Evolutionary conservation across 495 filamentous ascomycete genomes (phyloP).

Genomic region (Podospora conica): DNA sequence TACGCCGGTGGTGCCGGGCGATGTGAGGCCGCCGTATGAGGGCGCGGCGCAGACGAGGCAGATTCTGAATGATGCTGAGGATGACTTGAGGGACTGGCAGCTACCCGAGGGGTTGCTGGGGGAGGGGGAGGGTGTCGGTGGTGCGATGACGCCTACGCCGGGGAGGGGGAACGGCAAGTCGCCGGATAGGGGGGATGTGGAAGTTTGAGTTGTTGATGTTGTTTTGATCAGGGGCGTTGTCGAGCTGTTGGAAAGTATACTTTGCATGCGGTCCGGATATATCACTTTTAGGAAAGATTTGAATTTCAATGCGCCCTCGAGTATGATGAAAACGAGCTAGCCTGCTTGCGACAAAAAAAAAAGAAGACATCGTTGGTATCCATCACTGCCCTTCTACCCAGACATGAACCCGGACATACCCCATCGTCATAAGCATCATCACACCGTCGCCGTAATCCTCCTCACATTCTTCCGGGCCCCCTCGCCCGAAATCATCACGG

Average conservation of each 20-base stretch:
- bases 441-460: constrained; percentile 53
- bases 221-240: background rate
- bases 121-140: background rate
- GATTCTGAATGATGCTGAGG: constrained; percentile 89
- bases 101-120: constrained; percentile 24
- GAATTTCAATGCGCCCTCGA: background rate
- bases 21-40: constrained; percentile 60
- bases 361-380: background rate
- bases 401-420: background rate
- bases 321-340: background rate
- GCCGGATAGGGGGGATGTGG: background rate
- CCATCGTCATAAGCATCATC: constrained; percentile 2
- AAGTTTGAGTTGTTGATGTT: background rate
- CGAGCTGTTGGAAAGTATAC: background rate
- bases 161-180: background rate
- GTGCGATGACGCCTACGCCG: background rate
- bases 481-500: constrained; percentile 75
- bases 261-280: background rate
- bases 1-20: constrained; percentile 81
- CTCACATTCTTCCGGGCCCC: constrained; percentile 77
- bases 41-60: constrained; percentile 61
- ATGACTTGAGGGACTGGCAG: constrained; percentile 72
- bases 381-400: too few species aligned
- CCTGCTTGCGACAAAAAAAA: background rate
- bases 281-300: background rate